A percentile compares a stretch with the other conserved stretches of the same genome.
These are phyloP conservation scores for Stachybotrys elegans DNA, from an alignment of 2,329 filamentous ascomycete species.

Conservation along the genomic window DNA sequence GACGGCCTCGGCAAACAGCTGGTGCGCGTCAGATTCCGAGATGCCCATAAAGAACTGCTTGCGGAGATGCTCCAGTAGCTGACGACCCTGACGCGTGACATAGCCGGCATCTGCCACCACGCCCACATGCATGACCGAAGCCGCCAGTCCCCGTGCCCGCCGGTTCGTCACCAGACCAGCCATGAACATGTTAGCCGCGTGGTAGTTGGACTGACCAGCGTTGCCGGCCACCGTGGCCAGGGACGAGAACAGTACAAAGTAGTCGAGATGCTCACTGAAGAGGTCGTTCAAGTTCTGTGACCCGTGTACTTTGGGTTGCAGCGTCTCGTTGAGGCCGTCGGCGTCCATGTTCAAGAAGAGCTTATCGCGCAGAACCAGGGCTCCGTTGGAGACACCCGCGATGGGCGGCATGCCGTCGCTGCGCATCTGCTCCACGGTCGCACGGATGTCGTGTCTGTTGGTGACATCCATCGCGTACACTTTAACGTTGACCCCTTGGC, in stretches of 20 bases:
- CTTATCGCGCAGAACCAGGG: slow-evolving; percentile 27
- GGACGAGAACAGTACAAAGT: slow-evolving; percentile 25
- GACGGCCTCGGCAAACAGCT: neutral
- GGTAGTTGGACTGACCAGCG: slow-evolving; percentile 28
- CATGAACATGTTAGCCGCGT: slow-evolving; percentile 35
- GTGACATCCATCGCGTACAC: slow-evolving; percentile 18
- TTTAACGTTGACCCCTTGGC: too few relatives aligned
- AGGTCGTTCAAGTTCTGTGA: slow-evolving; percentile 22
- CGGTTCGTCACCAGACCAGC: slow-evolving; percentile 34
- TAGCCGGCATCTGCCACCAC: slow-evolving; percentile 30
- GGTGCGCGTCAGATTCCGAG: neutral
- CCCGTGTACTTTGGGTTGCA: slow-evolving; percentile 29
- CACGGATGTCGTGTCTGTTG: slow-evolving; percentile 8
- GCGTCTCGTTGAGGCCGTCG: slow-evolving; percentile 13
- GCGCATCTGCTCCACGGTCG: slow-evolving; percentile 13
- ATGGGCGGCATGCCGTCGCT: slow-evolving; percentile 24
- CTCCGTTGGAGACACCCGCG: slow-evolving; percentile 30
- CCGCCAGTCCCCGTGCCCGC: slow-evolving; percentile 25
- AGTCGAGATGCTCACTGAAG: slow-evolving; percentile 24
- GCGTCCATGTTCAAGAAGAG: slow-evolving; percentile 15
- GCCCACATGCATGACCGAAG: slow-evolving; percentile 32
- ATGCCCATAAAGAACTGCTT: too few relatives aligned
- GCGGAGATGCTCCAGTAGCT: too few relatives aligned
- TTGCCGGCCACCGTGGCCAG: slow-evolving; percentile 18
- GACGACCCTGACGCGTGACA: too few relatives aligned